Evolutionary conservation across 257 asterid genomes (phyloP).

Genomic region (Coffea eugenioides): DNA sequence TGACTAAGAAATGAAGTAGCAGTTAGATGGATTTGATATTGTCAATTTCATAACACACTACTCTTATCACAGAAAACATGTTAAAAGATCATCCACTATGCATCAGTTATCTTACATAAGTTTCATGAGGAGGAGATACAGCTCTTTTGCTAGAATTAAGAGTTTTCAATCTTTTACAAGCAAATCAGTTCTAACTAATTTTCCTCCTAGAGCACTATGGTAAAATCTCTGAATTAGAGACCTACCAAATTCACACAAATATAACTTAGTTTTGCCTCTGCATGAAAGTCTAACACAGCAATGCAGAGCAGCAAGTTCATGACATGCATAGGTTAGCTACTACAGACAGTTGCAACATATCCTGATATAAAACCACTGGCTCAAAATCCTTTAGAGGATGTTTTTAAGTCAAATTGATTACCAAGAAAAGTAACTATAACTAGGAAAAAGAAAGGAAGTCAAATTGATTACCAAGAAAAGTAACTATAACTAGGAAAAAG

Average conservation of each 20-base stretch:
- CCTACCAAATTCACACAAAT: neutral
- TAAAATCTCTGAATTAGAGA: neutral
- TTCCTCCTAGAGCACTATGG: neutral
- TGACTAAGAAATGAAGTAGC: neutral
- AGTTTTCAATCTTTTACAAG: neutral
- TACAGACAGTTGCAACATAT: neutral
- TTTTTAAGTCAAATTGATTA: neutral
- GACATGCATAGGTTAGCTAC: neutral
- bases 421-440: neutral
- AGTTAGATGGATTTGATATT: neutral
- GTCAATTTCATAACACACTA: neutral
- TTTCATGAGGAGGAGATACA: neutral
- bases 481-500: constrained; percentile 2
- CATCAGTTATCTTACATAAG: neutral
- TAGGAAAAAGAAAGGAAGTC: constrained; percentile 10
- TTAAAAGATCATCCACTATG: neutral
- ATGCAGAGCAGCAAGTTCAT: neutral
- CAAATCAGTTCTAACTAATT: neutral
- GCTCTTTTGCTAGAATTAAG: neutral
- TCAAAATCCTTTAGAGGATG: neutral
- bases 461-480: neutral
- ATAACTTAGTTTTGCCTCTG: neutral
- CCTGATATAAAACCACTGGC: neutral
- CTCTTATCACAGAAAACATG: neutral
- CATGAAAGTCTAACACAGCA: neutral